Evolutionary conservation across 768 basidiomycete species (phyloP).

Genomic region (Omphalotus guepiniiformis): DNA sequence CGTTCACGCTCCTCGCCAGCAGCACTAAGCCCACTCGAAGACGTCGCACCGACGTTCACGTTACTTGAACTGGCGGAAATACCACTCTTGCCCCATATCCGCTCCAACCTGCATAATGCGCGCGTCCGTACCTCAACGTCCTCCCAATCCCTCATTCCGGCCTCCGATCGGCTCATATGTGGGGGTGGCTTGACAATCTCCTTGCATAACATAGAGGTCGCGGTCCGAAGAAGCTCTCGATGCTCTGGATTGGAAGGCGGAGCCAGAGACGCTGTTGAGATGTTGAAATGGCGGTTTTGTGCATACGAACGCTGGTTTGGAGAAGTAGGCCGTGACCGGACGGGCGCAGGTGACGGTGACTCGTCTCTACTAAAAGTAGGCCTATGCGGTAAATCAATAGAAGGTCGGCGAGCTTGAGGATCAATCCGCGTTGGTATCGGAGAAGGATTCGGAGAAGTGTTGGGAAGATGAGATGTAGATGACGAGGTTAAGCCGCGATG

Average conservation of each 20-base stretch:
- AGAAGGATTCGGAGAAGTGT: constrained; percentile 28
- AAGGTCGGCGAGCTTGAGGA: constrained; percentile 31
- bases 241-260: constrained; percentile 50
- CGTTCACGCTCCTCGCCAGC: constrained; percentile 75
- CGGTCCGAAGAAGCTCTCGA: constrained; percentile 64
- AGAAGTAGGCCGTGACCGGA: constrained; percentile 40
- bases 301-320: constrained; percentile 46
- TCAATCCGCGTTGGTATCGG: constrained; percentile 25
- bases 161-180: constrained; percentile 46
- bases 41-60: constrained; percentile 25
- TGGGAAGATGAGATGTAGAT: constrained; percentile 50
- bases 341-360: constrained; percentile 39
- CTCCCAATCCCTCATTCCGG: constrained; percentile 58
- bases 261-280: constrained; percentile 54
- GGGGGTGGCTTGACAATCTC: constrained; percentile 61
- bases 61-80: constrained; percentile 39
- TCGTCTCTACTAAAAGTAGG: constrained; percentile 36
- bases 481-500: constrained; percentile 42
- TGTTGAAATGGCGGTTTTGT: constrained; percentile 53
- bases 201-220: constrained; percentile 59
- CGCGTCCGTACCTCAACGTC: constrained; percentile 69
- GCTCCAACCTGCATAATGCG: constrained; percentile 61
- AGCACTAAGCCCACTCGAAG: constrained; percentile 35
- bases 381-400: constrained; percentile 33
- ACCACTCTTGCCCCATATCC: constrained; percentile 71